These are phyloP conservation scores for Microbotryum saponariae DNA, from an alignment of 1,284 basidiomycete species.

Conservation along the genomic window DNA sequence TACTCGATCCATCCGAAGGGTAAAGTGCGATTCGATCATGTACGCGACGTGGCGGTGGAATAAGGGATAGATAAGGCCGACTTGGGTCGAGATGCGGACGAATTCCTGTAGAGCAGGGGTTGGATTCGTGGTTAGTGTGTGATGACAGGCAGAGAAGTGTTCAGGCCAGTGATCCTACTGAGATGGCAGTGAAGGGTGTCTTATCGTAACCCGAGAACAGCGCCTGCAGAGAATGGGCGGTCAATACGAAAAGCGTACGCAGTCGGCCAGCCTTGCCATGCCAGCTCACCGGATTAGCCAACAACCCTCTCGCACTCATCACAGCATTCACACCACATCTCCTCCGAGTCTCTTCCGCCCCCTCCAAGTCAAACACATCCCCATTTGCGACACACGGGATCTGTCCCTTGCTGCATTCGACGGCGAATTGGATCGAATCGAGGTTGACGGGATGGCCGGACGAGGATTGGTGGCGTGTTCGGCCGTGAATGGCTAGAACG, in stretches of 20 bases:
- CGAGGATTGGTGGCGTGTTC: slow-evolving; percentile 50
- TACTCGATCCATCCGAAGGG: slow-evolving; percentile 44
- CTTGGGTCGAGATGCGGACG: slow-evolving; percentile 45
- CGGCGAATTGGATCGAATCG: slow-evolving; percentile 49
- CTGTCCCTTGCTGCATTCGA: slow-evolving; percentile 46
- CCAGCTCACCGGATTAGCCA: slow-evolving; percentile 50
- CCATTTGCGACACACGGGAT: slow-evolving; percentile 54
- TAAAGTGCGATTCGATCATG: slow-evolving; percentile 51
- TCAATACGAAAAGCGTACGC: too few species aligned
- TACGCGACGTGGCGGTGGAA: slow-evolving; percentile 50
- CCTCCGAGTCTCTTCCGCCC: slow-evolving; percentile 46
- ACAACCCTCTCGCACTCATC: slow-evolving; percentile 54
- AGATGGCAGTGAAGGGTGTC: slow-evolving; percentile 48
- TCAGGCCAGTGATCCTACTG: slow-evolving; percentile 33
- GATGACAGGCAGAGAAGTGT: background rate
- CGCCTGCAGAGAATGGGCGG: slow-evolving; percentile 38
- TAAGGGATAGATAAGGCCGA: slow-evolving; percentile 49
- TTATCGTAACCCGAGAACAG: slow-evolving; percentile 50
- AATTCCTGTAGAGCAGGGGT: slow-evolving; percentile 40
- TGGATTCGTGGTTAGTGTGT: background rate
- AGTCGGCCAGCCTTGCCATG: background rate
- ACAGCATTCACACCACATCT: slow-evolving; percentile 49
- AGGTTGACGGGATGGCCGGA: slow-evolving; percentile 49
- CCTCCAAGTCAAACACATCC: slow-evolving; percentile 49
- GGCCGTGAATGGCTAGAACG: slow-evolving; percentile 52